These are phyloP conservation scores for Mycosphaerella sp. DNA, from an alignment of 2,329 filamentous ascomycete species.

Conservation along the genomic window DNA sequence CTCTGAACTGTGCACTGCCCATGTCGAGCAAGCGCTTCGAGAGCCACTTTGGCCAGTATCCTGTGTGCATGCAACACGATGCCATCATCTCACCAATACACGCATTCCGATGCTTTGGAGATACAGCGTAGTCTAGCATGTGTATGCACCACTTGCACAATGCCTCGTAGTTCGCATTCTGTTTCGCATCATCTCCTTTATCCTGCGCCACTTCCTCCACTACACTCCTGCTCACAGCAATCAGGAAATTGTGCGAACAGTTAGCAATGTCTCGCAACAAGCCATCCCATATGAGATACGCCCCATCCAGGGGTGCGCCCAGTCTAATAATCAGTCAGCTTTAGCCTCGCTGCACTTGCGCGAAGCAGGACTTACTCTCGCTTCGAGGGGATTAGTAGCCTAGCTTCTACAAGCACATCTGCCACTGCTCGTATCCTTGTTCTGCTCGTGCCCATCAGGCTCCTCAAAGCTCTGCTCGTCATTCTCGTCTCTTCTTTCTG, in stretches of 20 bases:
- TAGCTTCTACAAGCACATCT: slow-evolving; percentile 34
- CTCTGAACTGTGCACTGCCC: slow-evolving; percentile 22
- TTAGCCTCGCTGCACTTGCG: too few species aligned
- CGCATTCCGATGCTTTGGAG: slow-evolving; percentile 12
- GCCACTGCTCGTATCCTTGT: slow-evolving; percentile 18
- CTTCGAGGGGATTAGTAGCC: slow-evolving; percentile 35
- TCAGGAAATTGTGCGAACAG: slow-evolving; percentile 34
- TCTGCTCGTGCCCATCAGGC: slow-evolving; percentile 11
- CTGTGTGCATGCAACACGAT: slow-evolving; percentile 36
- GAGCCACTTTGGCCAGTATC: slow-evolving; percentile 36
- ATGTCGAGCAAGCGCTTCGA: slow-evolving; percentile 32
- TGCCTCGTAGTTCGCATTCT: slow-evolving; percentile 36
- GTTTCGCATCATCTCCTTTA: slow-evolving; percentile 12
- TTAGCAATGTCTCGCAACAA: slow-evolving; percentile 36
- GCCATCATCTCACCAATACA: slow-evolving; percentile 21
- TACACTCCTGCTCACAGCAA: slow-evolving; percentile 38
- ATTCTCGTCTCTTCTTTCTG: slow-evolving; percentile 9
- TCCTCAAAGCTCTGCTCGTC: slow-evolving; percentile 12
- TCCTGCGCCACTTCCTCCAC: slow-evolving; percentile 32
- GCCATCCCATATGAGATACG: slow-evolving; percentile 42
- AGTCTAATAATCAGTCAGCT: slow-evolving; percentile 22
- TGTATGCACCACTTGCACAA: slow-evolving; percentile 47
- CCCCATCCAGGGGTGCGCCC: slow-evolving; percentile 37
- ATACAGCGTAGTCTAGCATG: slow-evolving; percentile 35
- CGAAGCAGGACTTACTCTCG: slow-evolving; percentile 25